Base-by-base conservation (phyloP, 139 green algal species). In the Monoraphidium neglectum region DNA sequence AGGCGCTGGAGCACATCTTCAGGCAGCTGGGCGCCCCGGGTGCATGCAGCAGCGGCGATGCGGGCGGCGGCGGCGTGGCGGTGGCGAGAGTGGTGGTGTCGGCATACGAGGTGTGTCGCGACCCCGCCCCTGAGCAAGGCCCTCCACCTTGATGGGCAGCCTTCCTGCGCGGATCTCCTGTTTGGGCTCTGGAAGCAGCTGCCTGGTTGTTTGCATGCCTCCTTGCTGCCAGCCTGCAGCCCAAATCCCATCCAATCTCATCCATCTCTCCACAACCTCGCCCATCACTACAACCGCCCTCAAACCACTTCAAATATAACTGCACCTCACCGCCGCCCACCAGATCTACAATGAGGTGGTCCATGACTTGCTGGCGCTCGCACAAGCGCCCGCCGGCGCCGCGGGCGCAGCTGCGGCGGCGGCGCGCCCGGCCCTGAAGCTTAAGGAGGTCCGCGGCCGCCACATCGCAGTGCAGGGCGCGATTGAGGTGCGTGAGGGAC, bases 311-410 rank as follows among this genome's bases (percentile, higher is more conserved):
- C n/a, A n/a, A n/a, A n/a, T n/a, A n/a, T n/a, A n/a, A n/a, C n/a
- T n/a, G n/a, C n/a, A n/a, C n/a, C n/a, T n/a, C n/a, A n/a, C n/a
- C n/a, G n/a, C 26, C 36, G 4, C 40, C 12, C 49, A 69, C 16
- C 68, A 95, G 88, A 81, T 97, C 62, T 95, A 96, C 79, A 93
- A 94, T 68, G 92, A 97, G 70, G 63, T 67, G 33, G 82, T 97
- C 33, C 88, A 87, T 68, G 92, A 97, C 81, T 78, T 97, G 80
- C 82, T 96, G 69, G 74, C 64, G 43, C 43, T 51, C 43, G 43
- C 43, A 8, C 43, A 51, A 12, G 12, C 12, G 43, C 30, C 62
- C 72, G 2, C 15, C 49, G 8, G 33, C 32, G 10, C 47, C 56
- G 47, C 57, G 72, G 5, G 60, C 21, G 26, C 57, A 74, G 63